phyloP scores from a whole-genome alignment of 495 filamentous ascomycete species.

The Podospora fimiseda region DNA sequence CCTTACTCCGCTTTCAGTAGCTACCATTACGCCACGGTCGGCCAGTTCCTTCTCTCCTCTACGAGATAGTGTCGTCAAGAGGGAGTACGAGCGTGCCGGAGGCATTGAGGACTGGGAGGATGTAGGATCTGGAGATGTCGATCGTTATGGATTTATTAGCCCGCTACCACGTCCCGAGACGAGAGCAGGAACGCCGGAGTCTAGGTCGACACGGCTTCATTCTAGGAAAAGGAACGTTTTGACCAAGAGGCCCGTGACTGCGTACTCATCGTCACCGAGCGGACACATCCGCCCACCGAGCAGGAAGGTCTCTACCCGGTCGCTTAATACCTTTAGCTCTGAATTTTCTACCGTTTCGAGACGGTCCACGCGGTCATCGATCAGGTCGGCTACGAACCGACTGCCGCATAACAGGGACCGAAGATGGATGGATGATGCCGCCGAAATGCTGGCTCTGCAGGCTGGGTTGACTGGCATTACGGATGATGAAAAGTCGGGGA shows the following conservation, averaged over 20 bases:
- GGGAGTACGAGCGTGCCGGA: slow-evolving; percentile 55
- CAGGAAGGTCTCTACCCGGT: slow-evolving; percentile 47
- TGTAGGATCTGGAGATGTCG: slow-evolving; percentile 77
- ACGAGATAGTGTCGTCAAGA: slow-evolving; percentile 29
- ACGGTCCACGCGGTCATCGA: slow-evolving; percentile 47
- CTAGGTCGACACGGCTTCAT: slow-evolving; percentile 26
- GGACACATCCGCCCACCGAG: slow-evolving; percentile 29
- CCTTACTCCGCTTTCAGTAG: slow-evolving; percentile 9
- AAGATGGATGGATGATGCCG: slow-evolving; percentile 73
- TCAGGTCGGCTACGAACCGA: slow-evolving; percentile 62
- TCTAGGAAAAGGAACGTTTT: slow-evolving; percentile 36
- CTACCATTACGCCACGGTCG: slow-evolving; percentile 25
- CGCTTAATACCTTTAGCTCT: slow-evolving; percentile 45
- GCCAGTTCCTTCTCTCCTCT: slow-evolving; percentile 38
- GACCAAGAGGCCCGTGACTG: slow-evolving; percentile 32
- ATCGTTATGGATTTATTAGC: slow-evolving; percentile 91
- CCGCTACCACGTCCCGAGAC: slow-evolving; percentile 31
- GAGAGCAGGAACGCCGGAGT: slow-evolving; percentile 29
- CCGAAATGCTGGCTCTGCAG: slow-evolving; percentile 80
- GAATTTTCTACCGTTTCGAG: slow-evolving; percentile 48
- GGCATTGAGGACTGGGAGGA: slow-evolving; percentile 96
- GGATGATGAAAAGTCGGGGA: slow-evolving; percentile 56
- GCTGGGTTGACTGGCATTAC: slow-evolving; percentile 55
- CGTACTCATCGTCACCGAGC: slow-evolving; percentile 32
- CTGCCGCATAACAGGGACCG: slow-evolving; percentile 72